Conservation (phyloP, 768 basidiomycete genomes). For the Rhodotorula diobovata region DNA sequence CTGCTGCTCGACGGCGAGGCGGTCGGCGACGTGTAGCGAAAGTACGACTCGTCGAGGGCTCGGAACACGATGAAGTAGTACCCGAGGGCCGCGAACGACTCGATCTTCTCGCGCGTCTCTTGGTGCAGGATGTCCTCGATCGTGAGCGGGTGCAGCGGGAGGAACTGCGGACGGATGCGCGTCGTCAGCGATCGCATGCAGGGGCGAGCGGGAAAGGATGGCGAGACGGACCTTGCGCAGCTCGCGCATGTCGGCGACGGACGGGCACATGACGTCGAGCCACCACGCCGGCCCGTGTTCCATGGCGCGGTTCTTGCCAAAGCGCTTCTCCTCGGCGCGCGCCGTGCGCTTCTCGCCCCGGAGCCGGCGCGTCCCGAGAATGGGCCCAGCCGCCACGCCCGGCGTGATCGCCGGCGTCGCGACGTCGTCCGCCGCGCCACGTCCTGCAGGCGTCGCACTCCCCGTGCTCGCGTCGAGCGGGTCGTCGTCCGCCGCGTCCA, state of each 20-base stretch:
- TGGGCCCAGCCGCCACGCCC: constrained; percentile 12
- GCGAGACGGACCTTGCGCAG: constrained; percentile 65
- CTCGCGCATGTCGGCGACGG: constrained; percentile 78
- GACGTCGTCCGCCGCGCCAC: neutral
- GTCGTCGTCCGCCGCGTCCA: neutral
- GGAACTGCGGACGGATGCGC: constrained; percentile 53
- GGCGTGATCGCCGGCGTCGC: constrained; percentile 19
- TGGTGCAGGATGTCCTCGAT: constrained; percentile 88
- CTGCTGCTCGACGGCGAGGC: constrained; percentile 1
- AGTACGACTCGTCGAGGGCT: constrained; percentile 62
- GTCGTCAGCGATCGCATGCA: neutral
- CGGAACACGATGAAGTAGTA: constrained; percentile 89
- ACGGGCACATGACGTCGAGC: constrained; percentile 80
- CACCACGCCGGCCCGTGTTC: constrained; percentile 64
- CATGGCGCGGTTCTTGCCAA: constrained; percentile 35
- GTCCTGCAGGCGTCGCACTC: neutral
- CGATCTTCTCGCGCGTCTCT: constrained; percentile 87
- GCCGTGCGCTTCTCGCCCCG: constrained; percentile 33
- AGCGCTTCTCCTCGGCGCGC: constrained; percentile 26
- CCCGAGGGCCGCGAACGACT: constrained; percentile 74
- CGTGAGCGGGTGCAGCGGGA: constrained; percentile 86
- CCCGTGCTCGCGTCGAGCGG: too few species aligned
- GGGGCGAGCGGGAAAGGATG: neutral
- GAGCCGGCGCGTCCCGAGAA: constrained; percentile 7
- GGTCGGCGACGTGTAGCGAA: constrained; percentile 45